Percentiles rank a stretch among this genome's conserved stretches.
phyloP scores from a whole-genome alignment of 192 early-diverging fungal species.

The Chytriomyces sp. region DNA sequence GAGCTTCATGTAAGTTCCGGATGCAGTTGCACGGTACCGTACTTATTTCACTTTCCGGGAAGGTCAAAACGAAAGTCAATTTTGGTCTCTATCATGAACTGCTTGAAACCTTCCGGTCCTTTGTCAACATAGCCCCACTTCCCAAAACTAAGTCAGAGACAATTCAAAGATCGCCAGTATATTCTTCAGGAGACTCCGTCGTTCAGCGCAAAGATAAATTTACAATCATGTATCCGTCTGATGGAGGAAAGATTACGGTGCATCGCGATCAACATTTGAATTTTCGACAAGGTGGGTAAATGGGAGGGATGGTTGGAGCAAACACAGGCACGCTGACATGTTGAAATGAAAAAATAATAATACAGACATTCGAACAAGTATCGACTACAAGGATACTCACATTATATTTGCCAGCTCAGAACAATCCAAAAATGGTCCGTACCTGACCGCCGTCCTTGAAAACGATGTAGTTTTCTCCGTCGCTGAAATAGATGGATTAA shows the following conservation, averaged over 20 bases:
- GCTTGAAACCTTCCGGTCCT: slow-evolving; percentile 16
- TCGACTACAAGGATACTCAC: slow-evolving; percentile 9
- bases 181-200: slow-evolving; percentile 38
- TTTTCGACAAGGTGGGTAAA: slow-evolving; percentile 18
- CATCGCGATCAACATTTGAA: slow-evolving; percentile 21
- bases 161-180: slow-evolving; percentile 25
- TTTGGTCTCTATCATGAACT: slow-evolving; percentile 50
- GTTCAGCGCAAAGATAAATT: slow-evolving; percentile 28
- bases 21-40: not conserved
- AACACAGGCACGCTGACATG: not conserved
- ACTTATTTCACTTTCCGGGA: not conserved
- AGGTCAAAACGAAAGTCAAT: slow-evolving; percentile 49
- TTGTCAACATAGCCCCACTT: not conserved
- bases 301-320: not conserved
- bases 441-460: slow-evolving; percentile 24
- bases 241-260: slow-evolving; percentile 20
- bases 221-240: slow-evolving; percentile 33
- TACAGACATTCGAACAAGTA: slow-evolving; percentile 16
- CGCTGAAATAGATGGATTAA: not conserved
- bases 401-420: slow-evolving; percentile 1
- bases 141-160: slow-evolving; percentile 2
- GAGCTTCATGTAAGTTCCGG: slow-evolving; percentile 20
- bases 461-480: slow-evolving; percentile 32
- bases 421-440: not conserved
- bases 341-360: not conserved